Evolutionary conservation across 2,329 filamentous ascomycete species (phyloP).

Genomic region (Paramyrothecium roridum): DNA sequence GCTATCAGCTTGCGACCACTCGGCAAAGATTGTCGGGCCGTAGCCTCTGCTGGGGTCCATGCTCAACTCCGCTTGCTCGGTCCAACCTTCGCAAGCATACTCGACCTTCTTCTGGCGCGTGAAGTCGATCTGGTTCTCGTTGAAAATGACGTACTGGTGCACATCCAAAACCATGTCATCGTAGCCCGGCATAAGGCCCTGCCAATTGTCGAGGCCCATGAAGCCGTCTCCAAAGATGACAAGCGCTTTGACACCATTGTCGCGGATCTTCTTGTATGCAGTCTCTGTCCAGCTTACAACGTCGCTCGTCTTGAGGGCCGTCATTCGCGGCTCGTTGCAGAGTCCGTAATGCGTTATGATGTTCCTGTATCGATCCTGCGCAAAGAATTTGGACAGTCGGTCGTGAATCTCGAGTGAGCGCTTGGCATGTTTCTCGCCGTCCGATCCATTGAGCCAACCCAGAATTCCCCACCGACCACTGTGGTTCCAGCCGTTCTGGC

Average conservation of each 20-base stretch:
- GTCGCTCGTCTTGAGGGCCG: constrained; percentile 57
- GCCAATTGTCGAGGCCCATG: constrained; percentile 86
- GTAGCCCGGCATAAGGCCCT: constrained; percentile 71
- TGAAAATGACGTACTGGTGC: constrained; percentile 98
- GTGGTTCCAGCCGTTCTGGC: constrained; percentile 98
- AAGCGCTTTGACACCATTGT: constrained; percentile 69
- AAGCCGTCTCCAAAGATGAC: constrained; percentile 94
- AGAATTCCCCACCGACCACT: constrained; percentile 80
- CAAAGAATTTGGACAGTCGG: constrained; percentile 85
- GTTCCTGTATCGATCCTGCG: constrained; percentile 89
- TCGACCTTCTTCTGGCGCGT: constrained; percentile 80
- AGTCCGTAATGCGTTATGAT: constrained; percentile 91
- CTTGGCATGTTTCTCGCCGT: constrained; percentile 74
- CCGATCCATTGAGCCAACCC: constrained; percentile 85
- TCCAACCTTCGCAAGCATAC: constrained; percentile 88
- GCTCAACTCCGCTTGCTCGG: constrained; percentile 68
- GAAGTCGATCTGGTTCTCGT: constrained; percentile 77
- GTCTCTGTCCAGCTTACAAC: constrained; percentile 79
- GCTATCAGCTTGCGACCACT: constrained; percentile 97
- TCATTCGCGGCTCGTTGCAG: constrained; percentile 92
- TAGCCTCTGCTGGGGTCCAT: constrained; percentile 76
- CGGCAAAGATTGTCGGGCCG: constrained; percentile 89
- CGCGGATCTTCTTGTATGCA: constrained; percentile 69
- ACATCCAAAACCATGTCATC: constrained; percentile 85
- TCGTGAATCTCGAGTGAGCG: constrained; percentile 85